These are phyloP conservation scores for Pelagophyceae sp. DNA, from an alignment of 352 stramenopile genomes.

Conservation along the genomic window DNA sequence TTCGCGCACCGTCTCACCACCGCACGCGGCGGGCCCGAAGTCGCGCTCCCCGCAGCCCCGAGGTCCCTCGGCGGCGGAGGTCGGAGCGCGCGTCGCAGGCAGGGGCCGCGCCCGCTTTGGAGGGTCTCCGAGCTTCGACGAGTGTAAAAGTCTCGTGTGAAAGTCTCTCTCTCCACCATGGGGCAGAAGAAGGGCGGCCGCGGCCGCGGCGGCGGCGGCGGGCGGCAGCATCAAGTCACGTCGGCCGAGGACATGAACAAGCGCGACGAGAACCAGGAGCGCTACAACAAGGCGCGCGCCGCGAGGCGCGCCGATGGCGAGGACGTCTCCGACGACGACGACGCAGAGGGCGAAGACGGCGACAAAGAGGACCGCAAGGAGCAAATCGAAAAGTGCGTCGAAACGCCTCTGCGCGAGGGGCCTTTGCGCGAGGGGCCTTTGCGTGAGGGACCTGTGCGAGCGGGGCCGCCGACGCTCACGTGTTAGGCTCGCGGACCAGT, in stretches of 20 bases:
- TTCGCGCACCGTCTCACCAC: no score
- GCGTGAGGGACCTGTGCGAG: no score
- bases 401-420: conserved; percentile 46
- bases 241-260: conserved; percentile 66
- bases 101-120: no score
- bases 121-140: no score
- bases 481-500: no score
- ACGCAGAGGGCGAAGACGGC: conserved; percentile 49
- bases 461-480: no score
- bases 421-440: conserved; percentile 63
- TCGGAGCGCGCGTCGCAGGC: no score
- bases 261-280: conserved; percentile 59
- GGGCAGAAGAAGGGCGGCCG: conserved; percentile 12
- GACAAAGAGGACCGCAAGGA: conserved; percentile 53
- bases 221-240: conserved; percentile 61
- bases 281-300: conserved; percentile 58
- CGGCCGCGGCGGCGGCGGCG: conserved; percentile 26
- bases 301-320: conserved; percentile 41
- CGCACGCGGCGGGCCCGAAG: no score
- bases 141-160: no score
- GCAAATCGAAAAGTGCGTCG: conserved; percentile 58
- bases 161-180: neutral
- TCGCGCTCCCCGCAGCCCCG: no score
- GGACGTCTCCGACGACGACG: conserved; percentile 43
- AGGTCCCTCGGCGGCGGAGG: no score